Evolutionary conservation across 2,329 filamentous ascomycete species (phyloP).

Genomic region (Trichoderma atroviride): DNA sequence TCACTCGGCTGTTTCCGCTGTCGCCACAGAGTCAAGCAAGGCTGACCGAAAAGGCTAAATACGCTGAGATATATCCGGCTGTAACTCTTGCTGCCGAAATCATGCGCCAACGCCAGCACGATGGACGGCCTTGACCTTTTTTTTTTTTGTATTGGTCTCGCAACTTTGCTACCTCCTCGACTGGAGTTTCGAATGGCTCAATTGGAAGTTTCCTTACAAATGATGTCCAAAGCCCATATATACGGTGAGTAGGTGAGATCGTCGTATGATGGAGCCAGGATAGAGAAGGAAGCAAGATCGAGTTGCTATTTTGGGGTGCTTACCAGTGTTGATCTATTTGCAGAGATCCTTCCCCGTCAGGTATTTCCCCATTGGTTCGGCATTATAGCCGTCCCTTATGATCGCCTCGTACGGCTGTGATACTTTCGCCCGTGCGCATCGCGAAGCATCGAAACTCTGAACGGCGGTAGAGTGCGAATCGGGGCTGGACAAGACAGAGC

Average conservation of each 20-base stretch:
- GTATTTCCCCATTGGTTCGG: background rate
- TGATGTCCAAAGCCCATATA: background rate
- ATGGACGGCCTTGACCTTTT: background rate
- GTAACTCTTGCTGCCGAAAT: background rate
- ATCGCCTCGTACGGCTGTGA: background rate
- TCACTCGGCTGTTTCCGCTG: background rate
- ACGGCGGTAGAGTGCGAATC: background rate
- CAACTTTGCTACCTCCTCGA: background rate
- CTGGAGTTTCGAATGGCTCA: background rate
- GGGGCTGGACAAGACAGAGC: background rate
- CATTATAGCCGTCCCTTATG: background rate
- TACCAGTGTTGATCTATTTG: background rate
- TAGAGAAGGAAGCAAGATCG: background rate
- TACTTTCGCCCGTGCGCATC: background rate
- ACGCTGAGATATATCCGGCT: background rate
- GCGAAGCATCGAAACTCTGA: background rate
- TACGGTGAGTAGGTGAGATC: background rate
- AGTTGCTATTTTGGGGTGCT: background rate
- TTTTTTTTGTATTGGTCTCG: background rate
- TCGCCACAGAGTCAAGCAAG: background rate
- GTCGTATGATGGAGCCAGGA: background rate
- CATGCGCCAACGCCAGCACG: background rate
- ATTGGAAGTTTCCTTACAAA: background rate
- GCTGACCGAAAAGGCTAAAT: slow-evolving; percentile 8
- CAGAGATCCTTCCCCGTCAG: background rate